A percentile compares a stretch with the other conserved stretches of the same genome.
Evolutionary conservation across 306 rosid species (phyloP).

Genomic region (Acacia acuminata): DNA sequence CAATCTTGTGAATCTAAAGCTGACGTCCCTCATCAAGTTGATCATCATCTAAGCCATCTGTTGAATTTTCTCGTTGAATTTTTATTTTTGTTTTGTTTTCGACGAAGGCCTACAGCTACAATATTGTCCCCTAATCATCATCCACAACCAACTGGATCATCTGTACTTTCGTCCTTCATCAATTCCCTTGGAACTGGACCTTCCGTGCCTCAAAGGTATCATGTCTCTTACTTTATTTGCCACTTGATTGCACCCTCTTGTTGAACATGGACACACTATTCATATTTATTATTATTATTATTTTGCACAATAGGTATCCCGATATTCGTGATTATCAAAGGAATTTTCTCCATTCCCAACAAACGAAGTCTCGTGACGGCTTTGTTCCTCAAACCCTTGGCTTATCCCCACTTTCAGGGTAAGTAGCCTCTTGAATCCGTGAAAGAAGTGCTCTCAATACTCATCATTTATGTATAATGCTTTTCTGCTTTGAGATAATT

Average conservation of each 20-base stretch:
- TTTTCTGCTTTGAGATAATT: background rate
- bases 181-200: background rate
- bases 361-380: background rate
- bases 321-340: background rate
- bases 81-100: background rate
- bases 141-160: background rate
- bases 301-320: constrained; percentile 20
- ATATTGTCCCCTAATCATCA: background rate
- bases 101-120: background rate
- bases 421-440: background rate
- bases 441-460: background rate
- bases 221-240: background rate
- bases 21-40: background rate
- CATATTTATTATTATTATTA: background rate
- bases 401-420: constrained; percentile 6
- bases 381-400: background rate
- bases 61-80: background rate
- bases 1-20: background rate
- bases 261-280: background rate
- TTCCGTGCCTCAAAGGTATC: constrained; percentile 12
- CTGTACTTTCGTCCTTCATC: background rate
- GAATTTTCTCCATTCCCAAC: background rate
- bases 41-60: background rate
- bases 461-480: background rate
- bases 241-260: background rate